phyloP scores from a whole-genome alignment of 192 early-diverging fungal genomes.

The Mortierella alpina region DNA sequence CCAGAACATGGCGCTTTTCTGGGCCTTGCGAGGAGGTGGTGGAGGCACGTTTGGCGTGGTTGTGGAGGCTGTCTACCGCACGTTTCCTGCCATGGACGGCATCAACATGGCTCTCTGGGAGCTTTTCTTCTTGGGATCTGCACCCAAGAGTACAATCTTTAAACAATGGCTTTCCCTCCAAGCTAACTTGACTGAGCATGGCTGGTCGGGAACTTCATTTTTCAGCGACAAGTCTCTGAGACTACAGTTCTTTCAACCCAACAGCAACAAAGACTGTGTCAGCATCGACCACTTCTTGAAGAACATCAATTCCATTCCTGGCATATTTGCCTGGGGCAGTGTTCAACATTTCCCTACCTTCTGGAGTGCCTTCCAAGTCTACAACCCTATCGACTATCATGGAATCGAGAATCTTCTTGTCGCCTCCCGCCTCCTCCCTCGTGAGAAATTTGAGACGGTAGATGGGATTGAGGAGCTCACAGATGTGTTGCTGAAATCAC shows the following conservation, averaged over 20 bases:
- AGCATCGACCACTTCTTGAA: constrained; percentile 12
- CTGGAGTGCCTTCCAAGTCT: constrained; percentile 1
- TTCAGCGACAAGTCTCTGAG: not conserved
- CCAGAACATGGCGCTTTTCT: constrained; percentile 64
- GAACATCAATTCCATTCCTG: constrained; percentile 1
- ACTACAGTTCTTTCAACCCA: constrained; percentile 8
- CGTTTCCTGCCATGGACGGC: constrained; percentile 16
- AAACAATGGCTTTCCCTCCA: constrained; percentile 12
- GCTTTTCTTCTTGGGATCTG: not conserved
- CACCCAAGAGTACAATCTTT: not conserved
- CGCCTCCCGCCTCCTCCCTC: constrained; percentile 52
- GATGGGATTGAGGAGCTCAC: constrained; percentile 4
- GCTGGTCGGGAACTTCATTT: constrained; percentile 31
- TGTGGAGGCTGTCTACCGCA: constrained; percentile 32
- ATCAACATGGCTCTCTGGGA: not conserved
- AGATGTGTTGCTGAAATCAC: constrained; percentile 7
- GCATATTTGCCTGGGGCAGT: not conserved
- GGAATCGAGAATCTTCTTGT: constrained; percentile 31
- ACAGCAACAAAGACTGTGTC: not conserved
- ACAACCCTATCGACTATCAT: not conserved
- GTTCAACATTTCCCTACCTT: constrained; percentile 5
- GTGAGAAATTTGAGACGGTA: constrained; percentile 26
- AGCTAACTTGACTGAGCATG: constrained; percentile 12
- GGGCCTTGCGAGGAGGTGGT: constrained; percentile 71
- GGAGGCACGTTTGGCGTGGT: constrained; percentile 50